Conservation (phyloP, 352 stramenopile species). For the Pythium plurisporium region DNA sequence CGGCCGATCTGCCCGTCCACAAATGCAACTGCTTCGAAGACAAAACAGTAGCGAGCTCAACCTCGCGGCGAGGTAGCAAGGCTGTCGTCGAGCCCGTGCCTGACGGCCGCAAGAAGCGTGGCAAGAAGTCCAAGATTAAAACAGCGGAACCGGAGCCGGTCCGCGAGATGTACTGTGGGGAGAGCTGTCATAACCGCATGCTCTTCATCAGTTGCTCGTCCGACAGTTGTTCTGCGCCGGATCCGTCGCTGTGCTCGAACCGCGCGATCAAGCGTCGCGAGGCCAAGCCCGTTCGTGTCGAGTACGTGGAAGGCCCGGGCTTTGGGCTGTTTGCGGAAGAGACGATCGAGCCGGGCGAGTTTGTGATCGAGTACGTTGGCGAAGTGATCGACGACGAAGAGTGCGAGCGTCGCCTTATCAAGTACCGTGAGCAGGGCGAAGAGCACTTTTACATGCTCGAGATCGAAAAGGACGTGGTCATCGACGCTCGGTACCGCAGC, state of each 20-base stretch:
- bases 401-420: conserved; percentile 49
- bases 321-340: conserved; percentile 88
- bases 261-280: conserved; percentile 64
- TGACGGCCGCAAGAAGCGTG: background rate
- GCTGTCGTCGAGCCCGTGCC: background rate
- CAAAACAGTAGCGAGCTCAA: conserved; percentile 29
- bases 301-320: conserved; percentile 79
- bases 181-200: conserved; percentile 82
- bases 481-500: conserved; percentile 85
- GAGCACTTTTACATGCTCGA: conserved; percentile 87
- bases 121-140: conserved; percentile 2
- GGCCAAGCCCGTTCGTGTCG: conserved; percentile 52
- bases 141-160: background rate
- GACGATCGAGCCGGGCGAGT: conserved; percentile 66
- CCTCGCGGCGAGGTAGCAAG: conserved; percentile 28
- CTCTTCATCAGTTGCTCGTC: conserved; percentile 78
- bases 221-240: conserved; percentile 70
- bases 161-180: conserved; percentile 41
- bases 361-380: conserved; percentile 94
- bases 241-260: conserved; percentile 65
- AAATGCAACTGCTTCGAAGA: conserved; percentile 72
- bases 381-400: conserved; percentile 91
- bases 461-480: conserved; percentile 79
- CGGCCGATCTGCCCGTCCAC: conserved; percentile 54
- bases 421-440: conserved; percentile 53